phyloP scores from a whole-genome alignment of 1,284 basidiomycete genomes.

The Fomes fomentarius region DNA sequence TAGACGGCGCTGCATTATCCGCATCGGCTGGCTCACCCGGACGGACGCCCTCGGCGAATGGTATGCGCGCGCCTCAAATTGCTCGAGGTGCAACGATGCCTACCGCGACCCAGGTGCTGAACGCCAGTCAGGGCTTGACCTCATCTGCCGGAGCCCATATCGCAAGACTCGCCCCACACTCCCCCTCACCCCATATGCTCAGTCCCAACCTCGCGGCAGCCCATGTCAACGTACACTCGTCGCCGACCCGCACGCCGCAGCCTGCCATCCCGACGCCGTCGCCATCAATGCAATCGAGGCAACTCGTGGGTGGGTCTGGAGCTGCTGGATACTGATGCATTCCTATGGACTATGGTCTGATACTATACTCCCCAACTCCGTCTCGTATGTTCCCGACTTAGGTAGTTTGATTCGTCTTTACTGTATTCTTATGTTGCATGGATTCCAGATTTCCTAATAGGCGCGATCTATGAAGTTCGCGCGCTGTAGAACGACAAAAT shows the following conservation, averaged over 20 bases:
- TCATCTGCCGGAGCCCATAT: slow-evolving; percentile 31
- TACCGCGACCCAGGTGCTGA: slow-evolving; percentile 38
- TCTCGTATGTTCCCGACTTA: slow-evolving; percentile 20
- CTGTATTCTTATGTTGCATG: slow-evolving; percentile 27
- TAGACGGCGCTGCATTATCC: slow-evolving; percentile 36
- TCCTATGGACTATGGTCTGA: slow-evolving; percentile 15
- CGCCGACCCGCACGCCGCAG: slow-evolving; percentile 58
- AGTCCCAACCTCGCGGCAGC: slow-evolving; percentile 48
- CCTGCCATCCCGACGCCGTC: slow-evolving; percentile 55
- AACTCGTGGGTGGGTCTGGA: slow-evolving; percentile 47
- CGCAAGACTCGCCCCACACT: slow-evolving; percentile 38
- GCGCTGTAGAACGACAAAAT: background rate
- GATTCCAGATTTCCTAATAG: slow-evolving; percentile 15
- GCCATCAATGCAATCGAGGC: slow-evolving; percentile 67
- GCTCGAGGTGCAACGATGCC: slow-evolving; percentile 35
- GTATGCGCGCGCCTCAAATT: slow-evolving; percentile 39
- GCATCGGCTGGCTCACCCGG: slow-evolving; percentile 37
- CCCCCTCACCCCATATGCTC: slow-evolving; percentile 58
- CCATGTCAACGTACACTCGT: slow-evolving; percentile 46
- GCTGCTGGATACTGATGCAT: slow-evolving; percentile 42
- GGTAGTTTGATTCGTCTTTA: slow-evolving; percentile 17
- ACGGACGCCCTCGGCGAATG: slow-evolving; percentile 60
- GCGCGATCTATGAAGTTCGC: background rate
- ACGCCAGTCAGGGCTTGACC: slow-evolving; percentile 40
- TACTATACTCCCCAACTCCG: slow-evolving; percentile 21